phyloP scores from a whole-genome alignment of 2,329 filamentous ascomycete species.

The Ophiostoma populinum region DNA sequence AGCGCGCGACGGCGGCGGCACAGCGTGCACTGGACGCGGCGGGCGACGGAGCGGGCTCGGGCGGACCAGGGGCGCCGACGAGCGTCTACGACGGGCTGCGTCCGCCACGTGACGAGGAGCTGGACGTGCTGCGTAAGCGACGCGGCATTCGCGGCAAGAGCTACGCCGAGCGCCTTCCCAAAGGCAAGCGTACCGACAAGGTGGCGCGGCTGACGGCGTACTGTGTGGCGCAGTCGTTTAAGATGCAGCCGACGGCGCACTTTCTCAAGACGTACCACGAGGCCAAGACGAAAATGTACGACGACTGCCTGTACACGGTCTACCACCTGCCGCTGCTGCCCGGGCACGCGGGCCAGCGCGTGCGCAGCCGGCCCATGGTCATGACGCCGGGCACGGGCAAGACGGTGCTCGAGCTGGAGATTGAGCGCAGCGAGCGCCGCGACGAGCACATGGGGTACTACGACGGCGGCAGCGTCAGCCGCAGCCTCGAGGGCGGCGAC shows the following conservation, averaged over 20 bases:
- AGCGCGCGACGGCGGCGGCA: constrained; percentile 18
- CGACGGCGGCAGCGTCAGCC: constrained; percentile 17
- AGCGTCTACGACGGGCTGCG: constrained; percentile 18
- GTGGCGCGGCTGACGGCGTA: constrained; percentile 85
- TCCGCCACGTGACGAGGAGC: constrained; percentile 50
- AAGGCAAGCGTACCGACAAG: constrained; percentile 72
- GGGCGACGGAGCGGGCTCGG: neutral
- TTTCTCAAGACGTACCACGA: constrained; percentile 80
- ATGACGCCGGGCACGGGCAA: constrained; percentile 83
- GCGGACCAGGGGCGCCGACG: neutral
- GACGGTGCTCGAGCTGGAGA: constrained; percentile 83
- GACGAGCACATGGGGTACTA: constrained; percentile 84
- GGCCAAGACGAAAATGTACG: constrained; percentile 88
- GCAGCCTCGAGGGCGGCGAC: neutral
- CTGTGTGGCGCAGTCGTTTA: constrained; percentile 87
- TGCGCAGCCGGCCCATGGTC: constrained; percentile 78
- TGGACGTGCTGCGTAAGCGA: constrained; percentile 43
- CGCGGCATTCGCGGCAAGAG: constrained; percentile 60
- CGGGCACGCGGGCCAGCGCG: constrained; percentile 69
- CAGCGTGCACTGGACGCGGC: constrained; percentile 22
- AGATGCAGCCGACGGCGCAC: constrained; percentile 69
- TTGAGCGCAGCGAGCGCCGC: constrained; percentile 77
- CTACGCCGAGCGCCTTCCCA: constrained; percentile 84
- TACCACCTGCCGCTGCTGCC: constrained; percentile 83
- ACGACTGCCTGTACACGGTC: constrained; percentile 90